Evolutionary conservation across 257 asterid species (phyloP).

Genomic region (Pogostemon cablin): DNA sequence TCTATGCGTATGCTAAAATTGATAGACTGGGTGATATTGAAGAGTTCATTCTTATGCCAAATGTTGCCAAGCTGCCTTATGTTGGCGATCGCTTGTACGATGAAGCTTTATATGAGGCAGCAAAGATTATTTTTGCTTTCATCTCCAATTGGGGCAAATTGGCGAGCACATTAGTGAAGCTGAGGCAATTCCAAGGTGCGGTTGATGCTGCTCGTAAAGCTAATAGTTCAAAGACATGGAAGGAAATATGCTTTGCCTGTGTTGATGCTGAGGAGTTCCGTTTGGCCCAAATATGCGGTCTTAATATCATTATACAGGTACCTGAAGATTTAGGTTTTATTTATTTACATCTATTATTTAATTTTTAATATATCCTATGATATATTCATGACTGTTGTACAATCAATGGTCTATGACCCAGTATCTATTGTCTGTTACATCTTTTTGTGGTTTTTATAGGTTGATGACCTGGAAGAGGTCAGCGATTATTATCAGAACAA

Average conservation of each 20-base stretch:
- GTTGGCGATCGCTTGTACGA: constrained; percentile 99
- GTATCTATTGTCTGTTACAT: constrained; percentile 5
- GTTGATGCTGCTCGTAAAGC: constrained; percentile 99
- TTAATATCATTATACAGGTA: constrained; percentile 98
- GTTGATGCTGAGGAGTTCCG: constrained; percentile 99
- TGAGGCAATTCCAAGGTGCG: constrained; percentile 97
- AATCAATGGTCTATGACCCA: too few species aligned
- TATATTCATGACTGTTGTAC: too few species aligned
- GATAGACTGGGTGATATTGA: constrained; percentile 93
- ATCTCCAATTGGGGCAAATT: constrained; percentile 97
- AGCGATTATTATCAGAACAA: constrained; percentile 96
- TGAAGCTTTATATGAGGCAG: constrained; percentile 96
- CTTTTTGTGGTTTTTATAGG: constrained; percentile 51
- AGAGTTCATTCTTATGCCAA: constrained; percentile 97
- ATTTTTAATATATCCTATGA: too few species aligned
- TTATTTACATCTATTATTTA: too few species aligned
- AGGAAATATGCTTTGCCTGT: constrained; percentile 98
- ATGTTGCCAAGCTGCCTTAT: constrained; percentile 97
- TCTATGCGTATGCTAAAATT: constrained; percentile 97
- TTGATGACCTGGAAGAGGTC: constrained; percentile 99
- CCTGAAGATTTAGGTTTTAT: background rate
- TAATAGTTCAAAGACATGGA: constrained; percentile 97
- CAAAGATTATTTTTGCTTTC: constrained; percentile 90
- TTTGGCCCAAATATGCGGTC: constrained; percentile 99
- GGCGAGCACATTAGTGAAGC: constrained; percentile 84